Percentiles rank a stretch among this genome's conserved stretches.
Conservation (phyloP, 257 asterid species). For the Salvia splendens region DNA sequence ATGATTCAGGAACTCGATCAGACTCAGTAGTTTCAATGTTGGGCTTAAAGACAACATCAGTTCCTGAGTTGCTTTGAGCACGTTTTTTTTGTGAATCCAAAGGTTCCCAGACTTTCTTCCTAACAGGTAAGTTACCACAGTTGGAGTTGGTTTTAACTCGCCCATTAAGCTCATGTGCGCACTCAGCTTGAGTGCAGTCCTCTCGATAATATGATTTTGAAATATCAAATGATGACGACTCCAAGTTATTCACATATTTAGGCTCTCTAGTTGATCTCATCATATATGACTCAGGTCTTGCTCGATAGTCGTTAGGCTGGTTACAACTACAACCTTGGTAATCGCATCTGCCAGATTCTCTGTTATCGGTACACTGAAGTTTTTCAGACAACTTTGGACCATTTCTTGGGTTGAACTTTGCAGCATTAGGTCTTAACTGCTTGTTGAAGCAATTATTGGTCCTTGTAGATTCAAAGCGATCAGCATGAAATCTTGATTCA, state of each 20-base stretch:
- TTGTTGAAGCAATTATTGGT: conserved; percentile 46
- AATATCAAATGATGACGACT: conserved; percentile 54
- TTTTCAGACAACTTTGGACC: conserved; percentile 57
- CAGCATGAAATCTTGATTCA: conserved; percentile 60
- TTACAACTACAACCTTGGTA: conserved; percentile 65
- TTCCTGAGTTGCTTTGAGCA: conserved; percentile 60
- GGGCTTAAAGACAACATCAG: conserved; percentile 60
- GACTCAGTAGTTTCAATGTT: conserved; percentile 55
- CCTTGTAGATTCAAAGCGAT: conserved; percentile 57
- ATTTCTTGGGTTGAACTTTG: conserved; percentile 58
- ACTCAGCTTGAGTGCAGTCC: conserved; percentile 51
- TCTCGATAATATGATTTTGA: conserved; percentile 63
- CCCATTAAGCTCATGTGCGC: conserved; percentile 48
- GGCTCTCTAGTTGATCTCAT: conserved; percentile 51
- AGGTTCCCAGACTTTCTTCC: conserved; percentile 96
- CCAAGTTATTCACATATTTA: conserved; percentile 49
- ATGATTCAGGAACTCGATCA: conserved; percentile 51
- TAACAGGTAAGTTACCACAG: conserved; percentile 43
- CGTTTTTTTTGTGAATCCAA: conserved; percentile 71
- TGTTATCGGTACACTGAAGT: conserved; percentile 45
- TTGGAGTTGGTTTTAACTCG: conserved; percentile 55
- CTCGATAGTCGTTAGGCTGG: conserved; percentile 58
- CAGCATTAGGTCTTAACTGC: conserved; percentile 47
- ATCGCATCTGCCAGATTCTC: conserved; percentile 55
- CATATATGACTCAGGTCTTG: conserved; percentile 49